phyloP scores from a whole-genome alignment of 2,329 filamentous ascomycete species.

The Trichophaea hybrida region DNA sequence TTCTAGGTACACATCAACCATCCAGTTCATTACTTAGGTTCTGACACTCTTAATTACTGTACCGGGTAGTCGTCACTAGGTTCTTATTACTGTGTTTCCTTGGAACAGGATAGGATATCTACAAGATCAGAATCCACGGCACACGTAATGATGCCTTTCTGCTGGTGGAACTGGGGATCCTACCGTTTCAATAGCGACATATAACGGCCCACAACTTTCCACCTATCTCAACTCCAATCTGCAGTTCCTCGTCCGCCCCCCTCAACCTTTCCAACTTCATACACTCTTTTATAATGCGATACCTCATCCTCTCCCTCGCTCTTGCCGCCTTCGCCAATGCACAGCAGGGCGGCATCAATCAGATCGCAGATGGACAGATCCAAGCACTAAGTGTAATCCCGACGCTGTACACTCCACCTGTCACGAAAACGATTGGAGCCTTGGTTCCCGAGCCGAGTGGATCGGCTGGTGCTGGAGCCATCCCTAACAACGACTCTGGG shows the following conservation, averaged over 20 bases:
- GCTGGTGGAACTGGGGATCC: too few relatives aligned
- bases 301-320: neutral
- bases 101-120: too few relatives aligned
- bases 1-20: too few relatives aligned
- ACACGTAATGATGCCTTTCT: too few relatives aligned
- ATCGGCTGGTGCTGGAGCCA: neutral
- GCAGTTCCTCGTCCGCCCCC: neutral
- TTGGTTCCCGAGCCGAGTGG: neutral
- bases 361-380: conserved; percentile 6
- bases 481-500: neutral
- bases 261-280: neutral
- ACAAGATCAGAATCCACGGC: too few relatives aligned
- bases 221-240: neutral
- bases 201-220: neutral
- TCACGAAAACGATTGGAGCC: neutral
- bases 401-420: neutral
- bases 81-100: too few relatives aligned
- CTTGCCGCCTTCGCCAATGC: neutral
- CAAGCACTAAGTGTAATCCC: neutral
- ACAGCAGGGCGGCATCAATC: neutral
- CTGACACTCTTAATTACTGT: too few relatives aligned
- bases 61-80: too few relatives aligned
- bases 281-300: neutral
- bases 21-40: too few relatives aligned
- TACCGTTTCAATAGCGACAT: neutral